These are phyloP conservation scores for Termitomyces sp. DNA, from an alignment of 768 basidiomycete species.

Conservation along the genomic window DNA sequence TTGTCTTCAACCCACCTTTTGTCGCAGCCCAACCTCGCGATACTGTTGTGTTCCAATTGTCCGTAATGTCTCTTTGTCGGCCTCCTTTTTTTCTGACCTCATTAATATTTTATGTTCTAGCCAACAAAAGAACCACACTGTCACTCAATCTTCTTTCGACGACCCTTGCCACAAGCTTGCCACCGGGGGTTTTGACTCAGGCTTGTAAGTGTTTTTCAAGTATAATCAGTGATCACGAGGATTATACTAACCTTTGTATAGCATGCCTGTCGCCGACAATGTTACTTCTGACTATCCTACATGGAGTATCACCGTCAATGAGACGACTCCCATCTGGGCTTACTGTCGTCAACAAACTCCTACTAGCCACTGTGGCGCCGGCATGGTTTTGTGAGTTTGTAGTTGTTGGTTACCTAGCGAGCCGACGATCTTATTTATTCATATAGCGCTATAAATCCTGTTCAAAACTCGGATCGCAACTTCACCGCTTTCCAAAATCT, in stretches of 20 bases:
- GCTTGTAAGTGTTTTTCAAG: slow-evolving; percentile 44
- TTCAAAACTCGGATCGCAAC: slow-evolving; percentile 43
- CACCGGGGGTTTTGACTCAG: slow-evolving; percentile 49
- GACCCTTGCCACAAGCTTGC: slow-evolving; percentile 51
- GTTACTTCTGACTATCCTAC: slow-evolving; percentile 45
- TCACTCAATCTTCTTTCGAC: slow-evolving; percentile 59
- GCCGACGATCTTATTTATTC: background rate
- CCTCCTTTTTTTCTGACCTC: background rate
- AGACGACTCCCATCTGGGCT: slow-evolving; percentile 57
- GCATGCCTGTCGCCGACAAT: slow-evolving; percentile 38
- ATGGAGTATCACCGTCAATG: slow-evolving; percentile 54
- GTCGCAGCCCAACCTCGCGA: slow-evolving; percentile 52
- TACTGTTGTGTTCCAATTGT: slow-evolving; percentile 60
- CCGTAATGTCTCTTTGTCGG: slow-evolving; percentile 15
- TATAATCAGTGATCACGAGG: background rate
- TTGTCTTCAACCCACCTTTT: slow-evolving; percentile 48
- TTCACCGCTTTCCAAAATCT: slow-evolving; percentile 56
- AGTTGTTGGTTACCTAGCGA: background rate
- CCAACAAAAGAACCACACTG: slow-evolving; percentile 67
- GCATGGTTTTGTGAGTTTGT: slow-evolving; percentile 48
- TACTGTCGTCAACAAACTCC: slow-evolving; percentile 40
- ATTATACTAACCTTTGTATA: slow-evolving; percentile 8
- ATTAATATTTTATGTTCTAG: slow-evolving; percentile 24
- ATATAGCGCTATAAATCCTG: slow-evolving; percentile 52
- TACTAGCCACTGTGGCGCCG: slow-evolving; percentile 44